Evolutionary conservation across 2,329 filamentous ascomycete genomes (phyloP).

Genomic region (Pestalotiopsis sp.): DNA sequence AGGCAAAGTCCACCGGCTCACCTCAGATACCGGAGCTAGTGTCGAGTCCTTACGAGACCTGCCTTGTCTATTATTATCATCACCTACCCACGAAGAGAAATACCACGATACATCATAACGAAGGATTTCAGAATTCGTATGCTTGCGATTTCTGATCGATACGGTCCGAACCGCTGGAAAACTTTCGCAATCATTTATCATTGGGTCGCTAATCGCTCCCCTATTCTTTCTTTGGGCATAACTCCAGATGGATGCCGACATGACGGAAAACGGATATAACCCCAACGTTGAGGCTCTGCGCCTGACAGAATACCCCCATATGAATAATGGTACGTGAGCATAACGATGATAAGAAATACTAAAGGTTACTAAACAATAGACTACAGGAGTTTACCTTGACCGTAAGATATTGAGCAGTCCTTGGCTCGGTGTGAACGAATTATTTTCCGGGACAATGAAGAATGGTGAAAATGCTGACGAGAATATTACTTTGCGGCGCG

Average conservation of each 20-base stretch:
- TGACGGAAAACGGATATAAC: slow-evolving; percentile 9
- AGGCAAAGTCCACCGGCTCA: not conserved
- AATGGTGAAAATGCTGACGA: not conserved
- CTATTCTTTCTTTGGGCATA: not conserved
- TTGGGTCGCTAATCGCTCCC: not conserved
- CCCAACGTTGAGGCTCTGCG: slow-evolving; percentile 38
- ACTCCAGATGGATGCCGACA: not conserved
- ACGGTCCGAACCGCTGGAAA: not conserved
- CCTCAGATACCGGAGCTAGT: not conserved
- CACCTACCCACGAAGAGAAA: not conserved
- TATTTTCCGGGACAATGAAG: not conserved
- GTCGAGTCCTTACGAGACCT: not conserved
- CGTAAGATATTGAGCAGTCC: slow-evolving; percentile 24
- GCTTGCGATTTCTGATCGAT: not conserved
- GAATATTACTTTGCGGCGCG: not conserved
- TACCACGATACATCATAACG: not conserved
- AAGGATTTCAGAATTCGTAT: not conserved
- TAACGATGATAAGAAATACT: not conserved
- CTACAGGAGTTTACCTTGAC: slow-evolving; percentile 55
- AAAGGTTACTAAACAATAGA: not conserved
- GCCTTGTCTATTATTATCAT: not conserved
- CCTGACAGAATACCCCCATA: slow-evolving; percentile 43
- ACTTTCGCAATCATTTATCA: not conserved
- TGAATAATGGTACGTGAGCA: slow-evolving; percentile 38
- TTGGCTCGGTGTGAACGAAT: not conserved